phyloP scores from a whole-genome alignment of 2,329 filamentous ascomycete species.

The Fusarium pseudocircinatum region DNA sequence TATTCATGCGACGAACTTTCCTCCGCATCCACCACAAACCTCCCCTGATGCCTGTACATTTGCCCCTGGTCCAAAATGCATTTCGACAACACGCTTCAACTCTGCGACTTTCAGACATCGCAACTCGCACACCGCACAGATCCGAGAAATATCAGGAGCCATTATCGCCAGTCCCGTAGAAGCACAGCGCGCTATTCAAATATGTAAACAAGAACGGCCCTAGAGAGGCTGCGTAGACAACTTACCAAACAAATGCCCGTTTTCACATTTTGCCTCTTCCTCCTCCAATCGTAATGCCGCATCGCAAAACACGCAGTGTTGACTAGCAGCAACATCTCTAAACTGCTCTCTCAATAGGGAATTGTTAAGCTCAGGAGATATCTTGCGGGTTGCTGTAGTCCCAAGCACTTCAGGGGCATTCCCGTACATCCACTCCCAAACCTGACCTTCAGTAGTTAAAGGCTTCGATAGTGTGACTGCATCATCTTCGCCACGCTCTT shows the following conservation, averaged over 20 bases:
- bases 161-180: conserved; percentile 65
- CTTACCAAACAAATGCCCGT: conserved; percentile 54
- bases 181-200: conserved; percentile 58
- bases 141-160: conserved; percentile 61
- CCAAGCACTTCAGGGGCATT: conserved; percentile 58
- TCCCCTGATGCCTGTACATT: conserved; percentile 47
- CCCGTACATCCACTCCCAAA: conserved; percentile 70
- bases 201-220: neutral
- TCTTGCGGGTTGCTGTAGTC: conserved; percentile 43
- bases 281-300: conserved; percentile 46
- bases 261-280: conserved; percentile 51
- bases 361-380: conserved; percentile 17
- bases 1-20: conserved; percentile 53
- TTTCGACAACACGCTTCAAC: conserved; percentile 49
- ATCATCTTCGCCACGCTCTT: conserved; percentile 10
- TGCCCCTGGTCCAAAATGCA: conserved; percentile 44
- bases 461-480: conserved; percentile 5
- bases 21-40: conserved; percentile 53
- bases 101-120: conserved; percentile 59
- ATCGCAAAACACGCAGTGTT: conserved; percentile 61
- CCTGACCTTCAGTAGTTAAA: conserved; percentile 60
- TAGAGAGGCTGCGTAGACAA: neutral
- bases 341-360: conserved; percentile 52
- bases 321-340: conserved; percentile 45
- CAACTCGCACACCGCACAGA: conserved; percentile 64